Evolutionary conservation across 106 monocot genomes (phyloP), one percentile per base, ranked within the genome.

Genomic region (Triglochin maritima): DNA sequence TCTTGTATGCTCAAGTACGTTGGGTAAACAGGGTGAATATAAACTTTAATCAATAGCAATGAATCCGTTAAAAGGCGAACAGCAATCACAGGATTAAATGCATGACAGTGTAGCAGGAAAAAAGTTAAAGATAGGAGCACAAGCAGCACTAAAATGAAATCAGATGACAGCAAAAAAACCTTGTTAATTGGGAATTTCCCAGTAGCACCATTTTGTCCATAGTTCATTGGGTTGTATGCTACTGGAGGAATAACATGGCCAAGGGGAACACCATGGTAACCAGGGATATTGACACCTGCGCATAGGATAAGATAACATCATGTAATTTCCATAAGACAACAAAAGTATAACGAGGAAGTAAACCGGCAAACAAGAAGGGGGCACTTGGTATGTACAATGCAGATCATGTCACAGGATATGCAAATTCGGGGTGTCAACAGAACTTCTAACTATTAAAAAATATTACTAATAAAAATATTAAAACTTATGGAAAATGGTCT

Each of bases 181-280:
- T 89, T 98, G 69, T 76, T 84, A 75, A 51, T 81, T 63, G 76
- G 65, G 48, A 86, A 82, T 70, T 74, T 92, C 64, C 84, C 86
- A 66, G 84, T 88, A 64, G 62, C 44, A 47, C 98, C 98, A 79
- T 91, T 99, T 69, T 81, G 66, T 61, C 80, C 89, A 78, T 92
- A 88, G 60, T 71, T 82, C 57, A 76, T 58, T 64, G 85, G 53
- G 57, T 79, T 81, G 64, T 92, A 92, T 50, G 86, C 58, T 51
- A 74, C 72, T 66, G 86, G 47, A 75, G 88, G 91, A 50, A 84
- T 62, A 55, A 71, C 59, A 81, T 86, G 92, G 64, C 98, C 84
- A 77, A 88, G 74, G 4, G 85, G 78, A 80, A 77, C 61, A 69
- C 85, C 84, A 76, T 76, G 81, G 66, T 70, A 80, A 49, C 84